Base-by-base conservation (phyloP, 495 filamentous ascomycete species). In the Penicillium crystallinum region DNA sequence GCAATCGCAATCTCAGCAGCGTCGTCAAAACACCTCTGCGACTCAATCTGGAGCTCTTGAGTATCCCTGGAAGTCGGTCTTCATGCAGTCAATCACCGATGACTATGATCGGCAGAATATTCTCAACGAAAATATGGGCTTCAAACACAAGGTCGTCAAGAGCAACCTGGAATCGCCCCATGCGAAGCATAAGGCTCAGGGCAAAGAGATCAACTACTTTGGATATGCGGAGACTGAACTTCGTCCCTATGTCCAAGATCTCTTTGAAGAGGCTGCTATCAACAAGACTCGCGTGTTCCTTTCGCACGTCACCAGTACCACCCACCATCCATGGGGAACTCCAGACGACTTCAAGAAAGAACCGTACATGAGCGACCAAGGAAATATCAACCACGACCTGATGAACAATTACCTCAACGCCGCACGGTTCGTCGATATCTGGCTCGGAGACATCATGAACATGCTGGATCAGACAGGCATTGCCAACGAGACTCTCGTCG, bases 401-500 rank as follows among this genome's bases (percentile, higher is more conserved):
- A 54, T 75, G 63, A 75, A 76, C 44, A 61, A 60, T 46, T 77
- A 74, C 48, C 45, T 77, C 3, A 76, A 77, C 36, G 63, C 71
- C 14, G 63, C 67, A 15, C 68, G 66, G 12, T 77, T 72, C 44
- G 68, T 59, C 25, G 74, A 80, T 42, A 52, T 64, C 18, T 80
- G 77, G 77, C 57, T 80, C 5, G 61, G 60, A 6, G 68, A 74
- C 23, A 67, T 77, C 23, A 48, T 79, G 55, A 59, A 63, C 3
- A 67, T 78, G 39, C 62, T 80, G 7, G 66, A 77, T 22, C 68
- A 78, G 18, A 61, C 70, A n/a, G 74, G 69, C 14, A 68, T 79
- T n/a, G 68, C 68, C 11, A 66, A 79, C 37, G 69, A 77, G 53
- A 80, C 77, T 2, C 58, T 80, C 19, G 58, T 80, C 4, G 75